phyloP scores from a whole-genome alignment of 768 basidiomycete species.

The Tricholoma terreum region DNA sequence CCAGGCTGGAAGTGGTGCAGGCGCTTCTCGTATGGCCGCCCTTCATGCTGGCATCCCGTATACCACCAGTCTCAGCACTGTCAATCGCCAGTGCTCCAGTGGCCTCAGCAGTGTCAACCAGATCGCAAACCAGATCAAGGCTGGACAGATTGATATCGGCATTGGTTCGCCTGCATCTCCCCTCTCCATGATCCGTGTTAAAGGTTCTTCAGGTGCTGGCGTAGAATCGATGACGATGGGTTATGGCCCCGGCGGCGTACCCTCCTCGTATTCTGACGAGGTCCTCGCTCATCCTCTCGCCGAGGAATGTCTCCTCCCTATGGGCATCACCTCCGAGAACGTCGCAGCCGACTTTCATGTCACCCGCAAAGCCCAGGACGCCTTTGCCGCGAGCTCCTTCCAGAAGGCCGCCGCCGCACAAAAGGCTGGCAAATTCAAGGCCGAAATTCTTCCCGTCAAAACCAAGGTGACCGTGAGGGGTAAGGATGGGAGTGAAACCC shows the following conservation, averaged over 20 bases:
- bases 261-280: slow-evolving; percentile 59
- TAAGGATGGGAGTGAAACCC: slow-evolving; percentile 69
- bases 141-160: slow-evolving; percentile 85
- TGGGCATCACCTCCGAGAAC: slow-evolving; percentile 97
- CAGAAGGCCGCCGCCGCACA: slow-evolving; percentile 79
- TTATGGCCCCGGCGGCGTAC: slow-evolving; percentile 51
- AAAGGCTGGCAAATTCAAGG: slow-evolving; percentile 77
- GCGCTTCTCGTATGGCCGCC: slow-evolving; percentile 81
- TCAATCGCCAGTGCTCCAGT: slow-evolving; percentile 90
- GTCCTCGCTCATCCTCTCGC: slow-evolving; percentile 67
- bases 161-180: slow-evolving; percentile 54
- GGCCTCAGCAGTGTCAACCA: slow-evolving; percentile 80
- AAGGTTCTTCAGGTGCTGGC: slow-evolving; percentile 57
- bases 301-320: slow-evolving; percentile 79
- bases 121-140: slow-evolving; percentile 75
- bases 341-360: slow-evolving; percentile 77
- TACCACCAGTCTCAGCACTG: slow-evolving; percentile 69
- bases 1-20: slow-evolving; percentile 81
- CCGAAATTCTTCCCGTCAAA: slow-evolving; percentile 80
- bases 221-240: slow-evolving; percentile 90
- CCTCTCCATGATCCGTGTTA: neutral
- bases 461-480: slow-evolving; percentile 39
- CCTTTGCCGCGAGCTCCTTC: slow-evolving; percentile 80
- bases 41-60: slow-evolving; percentile 83
- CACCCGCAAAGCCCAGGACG: slow-evolving; percentile 75